Percentiles rank a stretch among this genome's conserved stretches.
Evolutionary conservation across 208 protist genomes (phyloP).

Genomic region (Lotmaria passim): DNA sequence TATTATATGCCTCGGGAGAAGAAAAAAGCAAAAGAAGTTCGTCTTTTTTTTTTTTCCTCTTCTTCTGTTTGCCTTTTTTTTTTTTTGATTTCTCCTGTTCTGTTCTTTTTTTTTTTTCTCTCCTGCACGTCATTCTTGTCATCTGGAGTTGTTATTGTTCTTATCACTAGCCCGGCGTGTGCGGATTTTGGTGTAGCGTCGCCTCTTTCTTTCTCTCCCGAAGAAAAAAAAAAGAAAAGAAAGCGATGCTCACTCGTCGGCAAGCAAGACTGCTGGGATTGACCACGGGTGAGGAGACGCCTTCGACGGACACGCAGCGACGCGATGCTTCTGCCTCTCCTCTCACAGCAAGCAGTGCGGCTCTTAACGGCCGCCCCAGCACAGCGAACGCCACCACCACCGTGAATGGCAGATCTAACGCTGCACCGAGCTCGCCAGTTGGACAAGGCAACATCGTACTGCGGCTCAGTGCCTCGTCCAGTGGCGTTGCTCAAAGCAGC

Average conservation of each 20-base stretch:
- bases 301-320: not conserved
- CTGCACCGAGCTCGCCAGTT: not conserved
- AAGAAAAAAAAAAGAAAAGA: too few relatives aligned
- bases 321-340: not conserved
- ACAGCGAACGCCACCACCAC: not conserved
- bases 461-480: not conserved
- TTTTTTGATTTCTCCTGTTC: too few relatives aligned
- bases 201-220: too few relatives aligned
- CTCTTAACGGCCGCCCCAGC: not conserved
- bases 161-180: too few relatives aligned
- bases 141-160: too few relatives aligned
- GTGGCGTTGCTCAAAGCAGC: not conserved
- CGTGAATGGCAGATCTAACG: not conserved
- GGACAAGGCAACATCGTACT: not conserved
- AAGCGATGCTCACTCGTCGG: conserved; percentile 28
- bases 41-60: too few relatives aligned
- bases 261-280: conserved; percentile 32
- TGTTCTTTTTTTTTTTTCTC: too few relatives aligned
- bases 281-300: conserved; percentile 16
- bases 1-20: too few relatives aligned
- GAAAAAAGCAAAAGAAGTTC: too few relatives aligned
- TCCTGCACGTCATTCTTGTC: too few relatives aligned
- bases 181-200: too few relatives aligned
- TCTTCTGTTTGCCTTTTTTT: too few relatives aligned
- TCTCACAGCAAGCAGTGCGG: not conserved